Conservation (phyloP, 805 yeast genomes). For the Tetrapisispora phaffii region DNA sequence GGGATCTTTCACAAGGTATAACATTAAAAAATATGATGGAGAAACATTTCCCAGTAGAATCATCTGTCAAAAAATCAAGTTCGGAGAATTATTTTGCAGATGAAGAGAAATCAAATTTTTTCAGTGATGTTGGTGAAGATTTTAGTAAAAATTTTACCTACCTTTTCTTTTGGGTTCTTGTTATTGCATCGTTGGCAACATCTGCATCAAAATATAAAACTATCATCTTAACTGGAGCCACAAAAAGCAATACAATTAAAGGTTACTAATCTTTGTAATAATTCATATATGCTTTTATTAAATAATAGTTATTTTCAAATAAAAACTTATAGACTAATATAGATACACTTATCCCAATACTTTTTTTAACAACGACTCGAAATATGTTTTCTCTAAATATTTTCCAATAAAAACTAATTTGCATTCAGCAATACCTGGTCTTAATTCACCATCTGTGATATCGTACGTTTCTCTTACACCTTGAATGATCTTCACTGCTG, state of each 20-base stretch:
- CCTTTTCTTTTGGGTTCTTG: neutral
- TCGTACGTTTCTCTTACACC: slow-evolving; percentile 94
- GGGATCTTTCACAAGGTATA: slow-evolving; percentile 15
- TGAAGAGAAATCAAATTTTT: neutral
- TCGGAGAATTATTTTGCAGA: neutral
- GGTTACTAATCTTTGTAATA: no score
- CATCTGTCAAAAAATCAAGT: neutral
- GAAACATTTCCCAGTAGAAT: neutral
- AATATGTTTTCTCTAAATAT: slow-evolving; percentile 34
- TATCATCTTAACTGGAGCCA: neutral
- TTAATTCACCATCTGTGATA: slow-evolving; percentile 39
- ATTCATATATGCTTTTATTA: no score
- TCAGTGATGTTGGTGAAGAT: neutral
- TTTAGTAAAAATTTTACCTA: no score
- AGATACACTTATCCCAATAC: slow-evolving; percentile 3
- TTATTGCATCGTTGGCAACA: neutral
- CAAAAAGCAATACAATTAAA: neutral
- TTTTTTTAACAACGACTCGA: slow-evolving; percentile 19
- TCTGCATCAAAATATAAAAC: neutral
- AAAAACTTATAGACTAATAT: no score
- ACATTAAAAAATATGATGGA: slow-evolving; percentile 9
- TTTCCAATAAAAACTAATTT: slow-evolving; percentile 74
- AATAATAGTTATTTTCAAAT: no score
- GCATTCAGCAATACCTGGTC: slow-evolving; percentile 28
- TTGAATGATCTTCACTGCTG: slow-evolving; percentile 55